A percentile compares a stretch with the other conserved stretches of the same genome.
phyloP scores from a whole-genome alignment of 371 early-diverging fungal species.

The Sporodiniella umbellata region DNA sequence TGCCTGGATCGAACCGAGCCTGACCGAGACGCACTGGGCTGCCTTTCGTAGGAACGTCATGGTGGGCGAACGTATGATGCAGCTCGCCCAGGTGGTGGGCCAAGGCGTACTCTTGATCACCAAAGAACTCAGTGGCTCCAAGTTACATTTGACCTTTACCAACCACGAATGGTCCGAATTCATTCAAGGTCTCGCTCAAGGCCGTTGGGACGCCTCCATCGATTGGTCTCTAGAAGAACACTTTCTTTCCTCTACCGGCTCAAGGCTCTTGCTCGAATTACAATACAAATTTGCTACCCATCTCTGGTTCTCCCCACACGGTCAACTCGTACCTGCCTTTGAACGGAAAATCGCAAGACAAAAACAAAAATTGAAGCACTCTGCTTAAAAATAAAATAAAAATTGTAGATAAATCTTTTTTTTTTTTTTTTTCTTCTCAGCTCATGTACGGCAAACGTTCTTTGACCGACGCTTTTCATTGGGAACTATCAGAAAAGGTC shows the following conservation, averaged over 20 bases:
- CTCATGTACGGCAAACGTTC: conserved; percentile 15
- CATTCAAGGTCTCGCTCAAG: conserved; percentile 29
- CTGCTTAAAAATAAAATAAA: background rate
- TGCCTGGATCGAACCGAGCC: conserved; percentile 32
- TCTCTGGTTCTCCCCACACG: conserved; percentile 25
- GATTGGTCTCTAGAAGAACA: conserved; percentile 24
- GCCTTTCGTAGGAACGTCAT: conserved; percentile 42
- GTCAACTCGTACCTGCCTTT: conserved; percentile 10
- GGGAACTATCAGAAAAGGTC: conserved; percentile 18
- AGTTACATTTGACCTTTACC: conserved; percentile 41
- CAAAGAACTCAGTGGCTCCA: conserved; percentile 40
- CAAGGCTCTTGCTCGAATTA: conserved; percentile 19
- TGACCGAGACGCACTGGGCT: conserved; percentile 39
- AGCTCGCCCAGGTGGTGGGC: conserved; percentile 34
- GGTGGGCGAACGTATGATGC: conserved; percentile 40
- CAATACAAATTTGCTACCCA: conserved; percentile 26
- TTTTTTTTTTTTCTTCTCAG: background rate
- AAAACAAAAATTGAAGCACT: conserved; percentile 11
- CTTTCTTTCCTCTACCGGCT: conserved; percentile 5
- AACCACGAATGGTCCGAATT: conserved; percentile 17
- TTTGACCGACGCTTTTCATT: conserved; percentile 11
- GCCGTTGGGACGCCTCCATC: conserved; percentile 38
- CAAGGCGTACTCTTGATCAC: conserved; percentile 38
- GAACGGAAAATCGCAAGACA: conserved; percentile 15
- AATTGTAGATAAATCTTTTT: too few relatives aligned